These are phyloP conservation scores for Nannochloris sp. DNA, from an alignment of 139 green algal species.

Conservation along the genomic window DNA sequence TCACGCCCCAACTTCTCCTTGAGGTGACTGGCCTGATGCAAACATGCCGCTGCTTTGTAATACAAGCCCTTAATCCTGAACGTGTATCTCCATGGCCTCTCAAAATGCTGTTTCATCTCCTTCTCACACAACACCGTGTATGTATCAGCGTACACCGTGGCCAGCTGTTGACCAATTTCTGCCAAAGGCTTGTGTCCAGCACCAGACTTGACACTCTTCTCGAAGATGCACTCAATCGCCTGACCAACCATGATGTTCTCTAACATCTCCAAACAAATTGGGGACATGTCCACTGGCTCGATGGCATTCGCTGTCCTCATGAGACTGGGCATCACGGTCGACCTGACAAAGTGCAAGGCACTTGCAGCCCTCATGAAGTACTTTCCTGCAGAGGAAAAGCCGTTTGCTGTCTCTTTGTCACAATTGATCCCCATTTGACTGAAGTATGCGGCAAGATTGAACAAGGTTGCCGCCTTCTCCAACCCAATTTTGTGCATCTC, in stretches of 20 bases:
- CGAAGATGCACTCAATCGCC: conserved; percentile 82
- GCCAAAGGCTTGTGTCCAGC: conserved; percentile 52
- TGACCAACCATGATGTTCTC: conserved; percentile 93
- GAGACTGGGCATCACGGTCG: conserved; percentile 33
- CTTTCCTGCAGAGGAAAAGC: conserved; percentile 61
- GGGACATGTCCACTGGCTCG: conserved; percentile 59
- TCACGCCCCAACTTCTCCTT: conserved; percentile 8
- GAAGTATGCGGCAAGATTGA: conserved; percentile 78
- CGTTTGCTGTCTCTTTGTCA: conserved; percentile 57
- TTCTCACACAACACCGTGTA: conserved; percentile 31
- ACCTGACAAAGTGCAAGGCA: conserved; percentile 59
- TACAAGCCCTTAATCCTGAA: conserved; percentile 38
- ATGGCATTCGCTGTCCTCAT: conserved; percentile 52
- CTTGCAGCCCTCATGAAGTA: conserved; percentile 76
- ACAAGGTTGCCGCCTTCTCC: conserved; percentile 86
- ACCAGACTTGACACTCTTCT: conserved; percentile 77
- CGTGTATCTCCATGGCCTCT: conserved; percentile 58
- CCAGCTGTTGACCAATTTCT: conserved; percentile 50
- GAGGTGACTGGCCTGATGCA: conserved; percentile 37
- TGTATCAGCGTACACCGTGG: conserved; percentile 64
- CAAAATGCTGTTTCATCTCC: conserved; percentile 63
- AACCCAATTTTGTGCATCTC: conserved; percentile 80
- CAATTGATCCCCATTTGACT: conserved; percentile 62
- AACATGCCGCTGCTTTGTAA: conserved; percentile 54
- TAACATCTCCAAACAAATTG: conserved; percentile 71